Evolutionary conservation across 2,329 filamentous ascomycete species (phyloP), one percentile per base, ranked within the genome.

Genomic region (Aspergillus brunneoviolaceus): DNA sequence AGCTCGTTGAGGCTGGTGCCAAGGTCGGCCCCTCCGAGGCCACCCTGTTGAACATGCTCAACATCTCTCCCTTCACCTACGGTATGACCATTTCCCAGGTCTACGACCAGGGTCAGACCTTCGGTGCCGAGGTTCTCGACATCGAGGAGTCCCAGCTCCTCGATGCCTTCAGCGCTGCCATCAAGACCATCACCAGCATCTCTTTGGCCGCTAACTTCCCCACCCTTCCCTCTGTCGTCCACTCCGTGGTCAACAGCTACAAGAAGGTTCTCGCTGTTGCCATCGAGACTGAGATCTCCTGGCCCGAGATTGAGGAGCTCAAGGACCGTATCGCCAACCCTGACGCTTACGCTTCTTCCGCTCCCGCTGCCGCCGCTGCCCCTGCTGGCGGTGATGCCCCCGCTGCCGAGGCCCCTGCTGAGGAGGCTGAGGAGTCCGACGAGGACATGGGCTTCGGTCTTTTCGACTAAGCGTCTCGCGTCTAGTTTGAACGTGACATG

Each of bases 321-420:
- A 99, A 99, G 90, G 95, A 99, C 84, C 92, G 95, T 80, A 97
- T 99, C 75, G 92, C 92, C 83, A 98, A 99, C 88, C 96, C 96
- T 71, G 95, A 99, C 58, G 92, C 92, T 58, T 99, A 98, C 80
- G 95, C 94, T 67, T 79, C 91, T 52, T 84, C 93, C 68, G 92
- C 89, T 68, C 92, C 94, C 60, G 86, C 78, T 67, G 89, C 88
- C 59, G 82, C 86, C 59, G 80, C 81, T 56, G 76, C 80, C 51
- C 78, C 80, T 62, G 81, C 80, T 64, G 79, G 78, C 58, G 83
- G 81, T 64, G 82, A 79, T 57, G 81, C 79, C 54, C 81, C 80
- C 57, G 78, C 80, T 60, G 81, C 81, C 59, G 79, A 80, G 57
- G 81, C 83, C 65, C 82, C 84, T 74, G 82, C 87, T 75, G 83